phyloP scores from a whole-genome alignment of 371 early-diverging fungal genomes.

The Mortierella sp. region DNA sequence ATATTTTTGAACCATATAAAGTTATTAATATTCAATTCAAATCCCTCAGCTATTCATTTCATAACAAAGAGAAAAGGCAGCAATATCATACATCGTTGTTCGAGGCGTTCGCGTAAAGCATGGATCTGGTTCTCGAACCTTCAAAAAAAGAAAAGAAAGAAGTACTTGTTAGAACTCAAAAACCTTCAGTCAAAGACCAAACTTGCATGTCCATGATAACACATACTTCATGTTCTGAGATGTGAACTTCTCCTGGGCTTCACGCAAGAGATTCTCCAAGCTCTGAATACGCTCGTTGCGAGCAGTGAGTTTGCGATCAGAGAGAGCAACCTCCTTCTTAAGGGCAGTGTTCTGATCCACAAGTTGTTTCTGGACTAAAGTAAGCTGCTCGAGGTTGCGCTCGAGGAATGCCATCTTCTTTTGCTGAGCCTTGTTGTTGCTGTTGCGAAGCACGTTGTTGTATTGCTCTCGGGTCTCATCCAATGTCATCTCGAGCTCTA shows the following conservation, averaged over 20 bases:
- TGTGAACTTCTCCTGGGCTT: slow-evolving; percentile 79
- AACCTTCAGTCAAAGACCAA: background rate
- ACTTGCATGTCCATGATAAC: background rate
- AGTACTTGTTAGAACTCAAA: background rate
- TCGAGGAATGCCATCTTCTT: slow-evolving; percentile 97
- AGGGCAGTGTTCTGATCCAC: slow-evolving; percentile 94
- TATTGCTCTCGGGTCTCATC: slow-evolving; percentile 95
- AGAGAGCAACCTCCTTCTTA: slow-evolving; percentile 92
- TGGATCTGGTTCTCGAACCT: slow-evolving; percentile 86
- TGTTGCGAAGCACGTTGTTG: slow-evolving; percentile 83
- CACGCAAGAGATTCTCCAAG: slow-evolving; percentile 88
- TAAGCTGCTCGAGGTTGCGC: slow-evolving; percentile 94
- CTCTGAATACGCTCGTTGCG: slow-evolving; percentile 94
- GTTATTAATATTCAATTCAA: background rate
- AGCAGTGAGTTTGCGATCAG: slow-evolving; percentile 91
- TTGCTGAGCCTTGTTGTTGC: slow-evolving; percentile 87
- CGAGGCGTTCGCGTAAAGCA: slow-evolving; percentile 83
- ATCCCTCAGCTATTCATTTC: background rate
- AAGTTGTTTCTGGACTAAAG: slow-evolving; percentile 93
- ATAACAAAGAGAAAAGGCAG: background rate
- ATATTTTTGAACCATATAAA: background rate
- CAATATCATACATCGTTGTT: slow-evolving; percentile 70
- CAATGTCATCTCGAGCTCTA: slow-evolving; percentile 94
- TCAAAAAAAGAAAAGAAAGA: background rate
- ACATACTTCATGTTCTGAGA: slow-evolving; percentile 86